Conservation (phyloP, 768 basidiomycete genomes). For the Termitomyces sp. region DNA sequence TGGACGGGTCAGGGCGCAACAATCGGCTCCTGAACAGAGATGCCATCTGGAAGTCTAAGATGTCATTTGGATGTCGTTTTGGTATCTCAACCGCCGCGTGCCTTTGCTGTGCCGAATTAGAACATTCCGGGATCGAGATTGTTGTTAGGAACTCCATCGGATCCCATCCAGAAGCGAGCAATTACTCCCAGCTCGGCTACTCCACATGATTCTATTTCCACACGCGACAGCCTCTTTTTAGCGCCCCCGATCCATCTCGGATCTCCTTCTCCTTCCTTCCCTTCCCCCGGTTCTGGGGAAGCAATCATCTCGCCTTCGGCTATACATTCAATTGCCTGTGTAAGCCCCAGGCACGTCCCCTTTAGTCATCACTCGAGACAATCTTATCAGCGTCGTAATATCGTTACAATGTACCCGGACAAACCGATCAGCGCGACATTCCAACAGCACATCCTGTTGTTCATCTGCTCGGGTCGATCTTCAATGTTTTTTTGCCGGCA, state of each 20-base stretch:
- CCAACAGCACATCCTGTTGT: no score
- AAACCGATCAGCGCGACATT: no score
- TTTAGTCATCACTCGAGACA: slow-evolving; percentile 8
- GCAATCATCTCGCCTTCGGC: slow-evolving; percentile 20
- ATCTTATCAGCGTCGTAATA: neutral
- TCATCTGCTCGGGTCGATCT: no score
- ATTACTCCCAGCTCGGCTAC: neutral
- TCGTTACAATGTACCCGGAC: no score
- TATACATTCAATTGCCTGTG: slow-evolving; percentile 18
- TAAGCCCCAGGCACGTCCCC: slow-evolving; percentile 19
- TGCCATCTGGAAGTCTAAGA: slow-evolving; percentile 40
- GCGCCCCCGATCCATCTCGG: slow-evolving; percentile 31
- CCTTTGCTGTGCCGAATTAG: slow-evolving; percentile 48
- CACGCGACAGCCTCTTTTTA: slow-evolving; percentile 16
- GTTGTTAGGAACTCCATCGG: slow-evolving; percentile 12
- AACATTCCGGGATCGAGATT: slow-evolving; percentile 26
- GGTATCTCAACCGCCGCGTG: slow-evolving; percentile 38
- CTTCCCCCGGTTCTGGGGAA: slow-evolving; percentile 25
- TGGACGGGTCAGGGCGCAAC: slow-evolving; percentile 40
- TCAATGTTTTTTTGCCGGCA: neutral
- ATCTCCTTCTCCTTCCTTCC: slow-evolving; percentile 4
- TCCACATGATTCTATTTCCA: slow-evolving; percentile 8
- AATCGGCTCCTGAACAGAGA: slow-evolving; percentile 42
- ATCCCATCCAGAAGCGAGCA: slow-evolving; percentile 15
- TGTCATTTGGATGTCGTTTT: slow-evolving; percentile 35